These are phyloP conservation scores for Calamus simplicifolius DNA, from an alignment of 176 grass and related monocot genomes.

Conservation along the genomic window DNA sequence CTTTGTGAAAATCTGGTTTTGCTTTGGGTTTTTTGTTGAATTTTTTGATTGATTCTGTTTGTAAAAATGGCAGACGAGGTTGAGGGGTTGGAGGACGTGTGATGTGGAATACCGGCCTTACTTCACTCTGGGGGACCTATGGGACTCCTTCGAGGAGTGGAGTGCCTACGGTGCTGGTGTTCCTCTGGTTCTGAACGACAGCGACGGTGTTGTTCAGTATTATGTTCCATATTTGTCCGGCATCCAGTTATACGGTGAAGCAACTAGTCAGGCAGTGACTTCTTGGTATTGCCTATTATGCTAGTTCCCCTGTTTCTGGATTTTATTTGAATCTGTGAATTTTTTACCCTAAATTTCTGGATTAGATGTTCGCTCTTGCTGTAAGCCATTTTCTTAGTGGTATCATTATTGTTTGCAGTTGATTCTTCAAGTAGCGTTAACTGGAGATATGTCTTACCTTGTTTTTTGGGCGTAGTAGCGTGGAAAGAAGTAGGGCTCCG, in stretches of 20 bases:
- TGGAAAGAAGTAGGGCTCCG: no score
- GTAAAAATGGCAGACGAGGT: constrained; percentile 18
- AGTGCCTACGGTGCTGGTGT: constrained; percentile 40
- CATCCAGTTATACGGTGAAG: constrained; percentile 38
- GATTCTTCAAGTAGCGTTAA: no score
- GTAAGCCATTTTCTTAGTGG: no score
- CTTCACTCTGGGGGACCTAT: constrained; percentile 30
- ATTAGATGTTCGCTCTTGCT: no score
- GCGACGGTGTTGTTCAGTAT: constrained; percentile 37
- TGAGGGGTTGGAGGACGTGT: constrained; percentile 7
- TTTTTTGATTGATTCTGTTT: neutral
- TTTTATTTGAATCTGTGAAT: no score
- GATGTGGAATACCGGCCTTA: constrained; percentile 10
- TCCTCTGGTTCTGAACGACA: constrained; percentile 29
- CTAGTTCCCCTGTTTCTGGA: neutral
- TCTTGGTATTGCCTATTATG: neutral
- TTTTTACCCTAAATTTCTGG: no score
- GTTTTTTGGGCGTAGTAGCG: no score
- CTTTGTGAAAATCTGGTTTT: neutral
- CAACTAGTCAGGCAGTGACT: neutral
- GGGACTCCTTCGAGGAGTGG: constrained; percentile 44
- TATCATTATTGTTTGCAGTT: no score
- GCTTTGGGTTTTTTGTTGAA: neutral
- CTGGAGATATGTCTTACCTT: no score
- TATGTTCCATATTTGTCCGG: constrained; percentile 50